Conservation (phyloP, 75 land plant species). For the Pinus tabuliformis region DNA sequence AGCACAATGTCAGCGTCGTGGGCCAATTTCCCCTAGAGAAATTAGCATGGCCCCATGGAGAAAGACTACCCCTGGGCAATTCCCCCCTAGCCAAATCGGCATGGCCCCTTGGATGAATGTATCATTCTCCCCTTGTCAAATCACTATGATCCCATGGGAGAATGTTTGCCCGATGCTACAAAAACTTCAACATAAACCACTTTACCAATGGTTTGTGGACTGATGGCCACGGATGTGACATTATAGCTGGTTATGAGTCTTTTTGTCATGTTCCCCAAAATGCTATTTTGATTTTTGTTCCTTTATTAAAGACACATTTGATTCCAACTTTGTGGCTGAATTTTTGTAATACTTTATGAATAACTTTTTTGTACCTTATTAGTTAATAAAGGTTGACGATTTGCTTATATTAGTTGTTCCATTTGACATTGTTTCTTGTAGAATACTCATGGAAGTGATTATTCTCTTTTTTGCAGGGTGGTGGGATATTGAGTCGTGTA, state of each 20-base stretch:
- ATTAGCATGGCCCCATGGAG: too few species aligned
- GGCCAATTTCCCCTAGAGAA: too few species aligned
- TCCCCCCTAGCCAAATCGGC: too few species aligned
- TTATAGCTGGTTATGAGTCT: not conserved
- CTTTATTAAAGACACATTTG: not conserved
- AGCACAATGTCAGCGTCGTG: too few species aligned
- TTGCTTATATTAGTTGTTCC: not conserved
- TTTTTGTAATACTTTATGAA: not conserved
- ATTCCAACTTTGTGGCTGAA: not conserved
- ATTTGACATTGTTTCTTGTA: not conserved
- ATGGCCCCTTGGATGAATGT: too few species aligned
- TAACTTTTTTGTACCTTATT: not conserved
- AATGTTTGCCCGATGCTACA: too few species aligned
- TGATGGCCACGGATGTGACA: not conserved
- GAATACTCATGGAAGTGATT: not conserved
- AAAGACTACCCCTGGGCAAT: too few species aligned
- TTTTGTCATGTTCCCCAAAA: not conserved
- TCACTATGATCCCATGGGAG: too few species aligned
- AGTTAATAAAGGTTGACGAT: not conserved
- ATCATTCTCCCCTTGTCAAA: too few species aligned
- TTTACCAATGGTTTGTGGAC: too few species aligned
- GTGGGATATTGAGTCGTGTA: constrained; percentile 41
- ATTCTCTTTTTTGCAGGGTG: constrained; percentile 32
- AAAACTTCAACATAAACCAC: too few species aligned
- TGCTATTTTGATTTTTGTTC: too few species aligned